Conservation (phyloP, 106 monocot genomes). For the Phalaenopsis equestris region DNA sequence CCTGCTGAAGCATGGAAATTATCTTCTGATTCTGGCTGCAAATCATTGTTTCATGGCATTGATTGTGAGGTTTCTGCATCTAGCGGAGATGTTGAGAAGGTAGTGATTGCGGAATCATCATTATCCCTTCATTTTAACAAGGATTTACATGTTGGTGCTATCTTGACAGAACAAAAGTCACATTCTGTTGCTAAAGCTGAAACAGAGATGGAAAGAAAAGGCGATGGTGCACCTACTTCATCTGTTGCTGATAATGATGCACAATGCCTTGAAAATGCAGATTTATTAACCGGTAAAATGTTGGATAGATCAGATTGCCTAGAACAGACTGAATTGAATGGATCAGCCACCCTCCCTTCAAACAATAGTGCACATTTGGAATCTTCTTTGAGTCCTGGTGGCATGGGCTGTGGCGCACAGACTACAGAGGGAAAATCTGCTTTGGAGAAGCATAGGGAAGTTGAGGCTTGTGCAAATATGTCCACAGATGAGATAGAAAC, state of each 20-base stretch:
- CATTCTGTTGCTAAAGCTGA: constrained; percentile 5
- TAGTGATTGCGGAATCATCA: constrained; percentile 4
- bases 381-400: background rate
- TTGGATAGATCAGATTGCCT: constrained; percentile 4
- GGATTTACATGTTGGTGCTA: too few relatives aligned
- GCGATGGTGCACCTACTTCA: constrained; percentile 7
- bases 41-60: constrained; percentile 3
- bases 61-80: constrained; percentile 1
- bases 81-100: constrained; percentile 12
- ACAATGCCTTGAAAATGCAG: constrained; percentile 8
- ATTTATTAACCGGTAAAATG: constrained; percentile 10
- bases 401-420: constrained; percentile 5
- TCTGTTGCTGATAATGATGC: constrained; percentile 10
- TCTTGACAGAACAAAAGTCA: too few relatives aligned
- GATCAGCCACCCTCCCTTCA: background rate
- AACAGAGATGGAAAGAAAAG: background rate
- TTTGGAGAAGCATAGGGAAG: constrained; percentile 8
- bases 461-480: constrained; percentile 5
- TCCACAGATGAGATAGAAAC: constrained; percentile 7
- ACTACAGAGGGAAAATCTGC: constrained; percentile 9
- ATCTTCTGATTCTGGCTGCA: constrained; percentile 7
- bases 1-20: background rate
- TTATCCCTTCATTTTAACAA: background rate
- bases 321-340: constrained; percentile 7
- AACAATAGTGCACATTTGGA: constrained; percentile 4